These are phyloP conservation scores for Trichothecium roseum DNA, from an alignment of 2,329 filamentous ascomycete species.

Conservation along the genomic window DNA sequence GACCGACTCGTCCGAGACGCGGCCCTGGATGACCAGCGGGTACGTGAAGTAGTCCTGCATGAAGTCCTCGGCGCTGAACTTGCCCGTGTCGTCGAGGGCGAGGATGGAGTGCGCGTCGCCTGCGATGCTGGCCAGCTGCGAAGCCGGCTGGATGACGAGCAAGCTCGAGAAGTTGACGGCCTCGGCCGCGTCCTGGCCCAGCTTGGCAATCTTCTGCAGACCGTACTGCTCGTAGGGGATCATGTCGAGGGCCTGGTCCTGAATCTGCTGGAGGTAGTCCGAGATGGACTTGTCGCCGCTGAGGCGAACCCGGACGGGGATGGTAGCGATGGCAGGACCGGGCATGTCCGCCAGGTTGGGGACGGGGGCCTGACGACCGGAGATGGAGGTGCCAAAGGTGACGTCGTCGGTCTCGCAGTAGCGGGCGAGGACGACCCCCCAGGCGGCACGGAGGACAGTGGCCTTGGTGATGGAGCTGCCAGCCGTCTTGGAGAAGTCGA, in stretches of 20 bases:
- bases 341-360: conserved; percentile 9
- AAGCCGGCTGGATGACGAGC: conserved; percentile 9
- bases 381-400: conserved; percentile 11
- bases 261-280: conserved; percentile 7
- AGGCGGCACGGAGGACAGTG: conserved; percentile 15
- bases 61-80: not conserved
- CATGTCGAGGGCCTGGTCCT: conserved; percentile 10
- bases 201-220: conserved; percentile 12
- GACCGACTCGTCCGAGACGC: conserved; percentile 1
- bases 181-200: conserved; percentile 6
- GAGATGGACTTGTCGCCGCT: conserved; percentile 4
- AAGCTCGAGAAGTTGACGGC: conserved; percentile 12
- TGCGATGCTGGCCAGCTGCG: not conserved
- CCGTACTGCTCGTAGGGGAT: conserved; percentile 12
- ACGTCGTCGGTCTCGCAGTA: conserved; percentile 10
- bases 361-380: conserved; percentile 11
- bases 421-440: conserved; percentile 9
- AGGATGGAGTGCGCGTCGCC: not conserved
- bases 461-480: conserved; percentile 7
- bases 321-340: conserved; percentile 9
- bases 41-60: conserved; percentile 3
- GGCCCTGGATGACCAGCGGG: conserved; percentile 1
- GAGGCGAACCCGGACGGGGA: conserved; percentile 7
- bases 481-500: conserved; percentile 1
- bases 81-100: no score